Evolutionary conservation across 2,329 filamentous ascomycete species (phyloP), one percentile per base, ranked within the genome.

Genomic region (Gyromitra esculenta): DNA sequence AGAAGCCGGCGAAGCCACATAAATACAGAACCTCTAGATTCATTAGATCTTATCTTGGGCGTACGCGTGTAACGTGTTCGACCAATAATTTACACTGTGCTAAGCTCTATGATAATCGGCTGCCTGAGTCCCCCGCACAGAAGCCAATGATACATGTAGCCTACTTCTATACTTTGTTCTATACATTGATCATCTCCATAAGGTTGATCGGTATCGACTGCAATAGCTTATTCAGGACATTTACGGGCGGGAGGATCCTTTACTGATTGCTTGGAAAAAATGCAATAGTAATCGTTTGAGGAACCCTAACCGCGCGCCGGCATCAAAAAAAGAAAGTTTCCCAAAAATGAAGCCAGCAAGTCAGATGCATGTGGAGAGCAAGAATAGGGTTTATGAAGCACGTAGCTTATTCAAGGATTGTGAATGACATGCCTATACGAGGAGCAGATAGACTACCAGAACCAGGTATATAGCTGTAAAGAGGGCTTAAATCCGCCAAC

Each of bases 61-160:
- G 48, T 68, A 39, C 45, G 48, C 48, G 48, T 68, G 48, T 56
- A 74, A 57, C 37, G 21, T 54, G 13, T 11, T 69, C 56, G 25
- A 21, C 65, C 37, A 45, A 69, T 69, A 35, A 25, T 37, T 70
- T 71, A 31, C 57, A 56, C n/a, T 18, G 3, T 43, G 9, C 35
- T n/a, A 8, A 39, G 39, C 15, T 45, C 21, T 57, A 50, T 18
- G 50, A 21, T 4, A 13, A 18, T 25, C 6, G 43, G 59, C 54
- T 48, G 66, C 37, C 65, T 75, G 21, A 50, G 60, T 35, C 45
- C 66, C 25, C 50, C 67, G 15, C 67, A 56, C 65, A 56, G 11
- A 62, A 59, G 66, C 60, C 72, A 75, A 71, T 75, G 72, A 75
- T 75, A 64, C 43, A 41, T 65, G 21, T 70, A n/a, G 39, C 25